These are phyloP conservation scores for Emmonsia crescens DNA, from an alignment of 2,329 filamentous ascomycete genomes.

Conservation along the genomic window DNA sequence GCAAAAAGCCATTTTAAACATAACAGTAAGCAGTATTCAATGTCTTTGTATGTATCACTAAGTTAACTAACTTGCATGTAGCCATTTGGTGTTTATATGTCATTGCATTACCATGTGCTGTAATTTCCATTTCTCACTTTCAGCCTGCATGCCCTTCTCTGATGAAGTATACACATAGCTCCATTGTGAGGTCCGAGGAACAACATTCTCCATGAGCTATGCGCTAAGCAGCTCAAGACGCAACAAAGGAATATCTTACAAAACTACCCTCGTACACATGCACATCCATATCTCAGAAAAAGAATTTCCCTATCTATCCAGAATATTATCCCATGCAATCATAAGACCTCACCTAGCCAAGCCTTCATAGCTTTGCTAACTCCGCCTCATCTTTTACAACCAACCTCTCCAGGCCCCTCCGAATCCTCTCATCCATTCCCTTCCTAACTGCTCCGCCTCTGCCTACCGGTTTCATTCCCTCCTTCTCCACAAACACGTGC, in stretches of 20 bases:
- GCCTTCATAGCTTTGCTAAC: conserved; percentile 4
- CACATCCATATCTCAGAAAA: background rate
- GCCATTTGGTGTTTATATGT: background rate
- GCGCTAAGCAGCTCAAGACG: no score
- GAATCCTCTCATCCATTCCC: conserved; percentile 30
- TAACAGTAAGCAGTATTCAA: background rate
- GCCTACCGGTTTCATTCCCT: conserved; percentile 47
- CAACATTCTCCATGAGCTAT: no score
- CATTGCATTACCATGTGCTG: background rate
- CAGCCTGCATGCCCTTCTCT: background rate
- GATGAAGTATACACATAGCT: no score
- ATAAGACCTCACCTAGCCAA: background rate
- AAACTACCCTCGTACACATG: background rate
- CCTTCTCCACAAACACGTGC: conserved; percentile 73
- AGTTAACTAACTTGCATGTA: background rate
- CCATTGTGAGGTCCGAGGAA: no score
- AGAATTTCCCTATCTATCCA: background rate
- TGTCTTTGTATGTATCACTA: background rate
- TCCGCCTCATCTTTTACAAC: conserved; percentile 23
- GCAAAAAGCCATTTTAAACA: no score
- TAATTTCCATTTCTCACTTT: background rate
- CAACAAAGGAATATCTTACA: no score
- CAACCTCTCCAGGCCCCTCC: conserved; percentile 49
- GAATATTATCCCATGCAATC: background rate
- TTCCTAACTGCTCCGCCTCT: background rate